Conservation (phyloP, 1,284 basidiomycete species). For the Ustanciosporium gigantosporum region DNA sequence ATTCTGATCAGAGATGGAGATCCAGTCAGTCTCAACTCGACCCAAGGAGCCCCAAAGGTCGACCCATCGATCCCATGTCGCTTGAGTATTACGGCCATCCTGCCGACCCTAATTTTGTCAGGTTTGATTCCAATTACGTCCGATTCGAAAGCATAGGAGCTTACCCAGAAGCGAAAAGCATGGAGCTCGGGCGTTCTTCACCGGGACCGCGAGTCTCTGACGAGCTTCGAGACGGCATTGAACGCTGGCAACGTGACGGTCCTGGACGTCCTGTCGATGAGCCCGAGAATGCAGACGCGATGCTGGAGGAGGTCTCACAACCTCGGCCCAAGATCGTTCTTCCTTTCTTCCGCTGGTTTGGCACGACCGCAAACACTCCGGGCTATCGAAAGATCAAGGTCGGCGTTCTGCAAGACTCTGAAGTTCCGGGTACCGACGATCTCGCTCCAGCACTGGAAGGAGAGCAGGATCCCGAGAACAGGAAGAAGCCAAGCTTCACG, state of each 20-base stretch:
- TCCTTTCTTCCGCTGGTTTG: conserved; percentile 57
- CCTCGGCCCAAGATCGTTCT: conserved; percentile 43
- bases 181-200: background rate
- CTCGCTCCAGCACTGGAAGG: conserved; percentile 20
- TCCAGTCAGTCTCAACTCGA: too few relatives aligned
- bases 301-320: conserved; percentile 5
- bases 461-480: conserved; percentile 1
- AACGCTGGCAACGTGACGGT: conserved; percentile 35
- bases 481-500: conserved; percentile 15
- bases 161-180: background rate
- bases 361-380: conserved; percentile 52
- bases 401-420: conserved; percentile 42
- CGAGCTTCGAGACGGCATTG: conserved; percentile 37
- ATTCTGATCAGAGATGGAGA: too few relatives aligned
- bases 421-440: conserved; percentile 31
- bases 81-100: conserved; percentile 38
- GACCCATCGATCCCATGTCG: conserved; percentile 32
- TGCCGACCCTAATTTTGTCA: background rate
- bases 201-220: conserved; percentile 15
- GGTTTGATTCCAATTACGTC: background rate
- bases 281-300: conserved; percentile 4
- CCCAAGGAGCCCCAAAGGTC: too few relatives aligned
- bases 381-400: conserved; percentile 54
- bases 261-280: conserved; percentile 11
- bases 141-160: too few relatives aligned